A percentile compares a stretch with the other conserved stretches of the same genome.
phyloP scores from a whole-genome alignment of 192 early-diverging fungal species.

The Coemansia nantahalensis region DNA sequence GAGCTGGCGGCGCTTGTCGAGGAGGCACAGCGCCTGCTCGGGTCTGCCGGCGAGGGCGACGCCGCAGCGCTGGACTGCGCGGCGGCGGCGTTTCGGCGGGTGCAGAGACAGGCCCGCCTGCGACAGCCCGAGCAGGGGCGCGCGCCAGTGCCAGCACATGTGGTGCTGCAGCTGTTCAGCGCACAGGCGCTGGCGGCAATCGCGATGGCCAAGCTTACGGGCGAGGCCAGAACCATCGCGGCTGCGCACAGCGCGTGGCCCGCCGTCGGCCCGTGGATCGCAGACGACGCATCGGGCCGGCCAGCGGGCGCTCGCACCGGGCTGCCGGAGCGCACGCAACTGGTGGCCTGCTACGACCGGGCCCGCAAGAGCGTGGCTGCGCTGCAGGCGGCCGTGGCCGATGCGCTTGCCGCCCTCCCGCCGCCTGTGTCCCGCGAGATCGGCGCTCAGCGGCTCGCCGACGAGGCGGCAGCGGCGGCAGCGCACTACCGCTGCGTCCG shows the following conservation, averaged over 20 bases:
- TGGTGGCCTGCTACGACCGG: slow-evolving; percentile 31
- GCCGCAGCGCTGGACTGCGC: slow-evolving; percentile 3
- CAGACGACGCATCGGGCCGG: background rate
- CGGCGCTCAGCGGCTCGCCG: slow-evolving; percentile 11
- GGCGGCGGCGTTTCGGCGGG: slow-evolving; percentile 4
- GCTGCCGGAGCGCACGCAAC: slow-evolving; percentile 3
- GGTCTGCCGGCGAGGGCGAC: background rate
- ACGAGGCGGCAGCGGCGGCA: slow-evolving; percentile 24
- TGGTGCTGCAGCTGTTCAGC: slow-evolving; percentile 26
- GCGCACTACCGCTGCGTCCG: slow-evolving; percentile 35
- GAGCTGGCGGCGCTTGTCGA: slow-evolving; percentile 21
- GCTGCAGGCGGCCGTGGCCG: slow-evolving; percentile 9
- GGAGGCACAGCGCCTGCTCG: slow-evolving; percentile 1
- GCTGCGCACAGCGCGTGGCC: background rate
- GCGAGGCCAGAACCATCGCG: slow-evolving; percentile 17
- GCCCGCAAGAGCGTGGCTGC: slow-evolving; percentile 21
- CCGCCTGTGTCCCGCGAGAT: slow-evolving; percentile 18
- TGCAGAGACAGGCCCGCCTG: slow-evolving; percentile 15
- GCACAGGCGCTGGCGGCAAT: slow-evolving; percentile 16
- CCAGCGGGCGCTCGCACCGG: background rate
- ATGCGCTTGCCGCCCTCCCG: slow-evolving; percentile 11
- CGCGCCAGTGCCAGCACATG: slow-evolving; percentile 26
- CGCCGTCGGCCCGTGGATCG: slow-evolving; percentile 10
- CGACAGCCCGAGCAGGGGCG: slow-evolving; percentile 24
- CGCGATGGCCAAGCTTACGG: slow-evolving; percentile 6